Percentiles rank a stretch among this genome's conserved stretches.
These are phyloP conservation scores for Bonia amplexicaulis DNA, from an alignment of 176 grass and related monocot species.

Conservation along the genomic window DNA sequence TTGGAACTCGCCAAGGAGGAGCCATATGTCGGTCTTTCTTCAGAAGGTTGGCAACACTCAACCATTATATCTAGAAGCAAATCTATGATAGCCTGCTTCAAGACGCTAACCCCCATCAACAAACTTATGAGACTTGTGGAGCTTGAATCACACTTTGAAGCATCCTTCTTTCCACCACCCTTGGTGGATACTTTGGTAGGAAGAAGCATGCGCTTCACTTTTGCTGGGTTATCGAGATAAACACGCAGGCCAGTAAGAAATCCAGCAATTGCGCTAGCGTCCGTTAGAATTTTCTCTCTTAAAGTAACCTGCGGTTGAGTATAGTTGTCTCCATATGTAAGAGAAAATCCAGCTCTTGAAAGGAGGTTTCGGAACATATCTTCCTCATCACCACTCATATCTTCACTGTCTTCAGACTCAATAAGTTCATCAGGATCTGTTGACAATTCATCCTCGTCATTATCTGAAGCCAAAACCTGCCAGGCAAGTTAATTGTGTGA, in stretches of 20 bases:
- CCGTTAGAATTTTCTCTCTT: conserved; percentile 72
- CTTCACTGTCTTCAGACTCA: conserved; percentile 69
- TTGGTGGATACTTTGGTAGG: conserved; percentile 67
- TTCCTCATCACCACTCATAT: conserved; percentile 70
- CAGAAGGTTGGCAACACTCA: conserved; percentile 82
- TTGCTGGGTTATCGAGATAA: conserved; percentile 78
- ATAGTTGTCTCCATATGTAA: conserved; percentile 65
- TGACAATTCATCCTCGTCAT: conserved; percentile 85
- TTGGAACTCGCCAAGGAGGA: conserved; percentile 55
- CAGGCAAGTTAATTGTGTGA: conserved; percentile 31
- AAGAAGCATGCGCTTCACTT: conserved; percentile 82
- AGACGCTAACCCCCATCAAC: conserved; percentile 84
- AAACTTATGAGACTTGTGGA: conserved; percentile 73
- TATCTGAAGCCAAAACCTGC: conserved; percentile 89
- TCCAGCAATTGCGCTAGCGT: conserved; percentile 78
- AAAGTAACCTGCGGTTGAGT: conserved; percentile 66
- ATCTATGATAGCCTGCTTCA: conserved; percentile 92
- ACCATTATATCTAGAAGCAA: conserved; percentile 98
- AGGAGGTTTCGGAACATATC: conserved; percentile 79
- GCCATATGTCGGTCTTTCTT: conserved; percentile 52
- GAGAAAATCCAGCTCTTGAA: conserved; percentile 72
- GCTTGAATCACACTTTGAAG: conserved; percentile 45
- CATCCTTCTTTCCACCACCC: conserved; percentile 48
- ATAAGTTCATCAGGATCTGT: conserved; percentile 76
- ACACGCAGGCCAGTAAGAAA: conserved; percentile 82